These are phyloP conservation scores for Coprinopsis cinerea DNA, from an alignment of 768 basidiomycete genomes.

Conservation along the genomic window DNA sequence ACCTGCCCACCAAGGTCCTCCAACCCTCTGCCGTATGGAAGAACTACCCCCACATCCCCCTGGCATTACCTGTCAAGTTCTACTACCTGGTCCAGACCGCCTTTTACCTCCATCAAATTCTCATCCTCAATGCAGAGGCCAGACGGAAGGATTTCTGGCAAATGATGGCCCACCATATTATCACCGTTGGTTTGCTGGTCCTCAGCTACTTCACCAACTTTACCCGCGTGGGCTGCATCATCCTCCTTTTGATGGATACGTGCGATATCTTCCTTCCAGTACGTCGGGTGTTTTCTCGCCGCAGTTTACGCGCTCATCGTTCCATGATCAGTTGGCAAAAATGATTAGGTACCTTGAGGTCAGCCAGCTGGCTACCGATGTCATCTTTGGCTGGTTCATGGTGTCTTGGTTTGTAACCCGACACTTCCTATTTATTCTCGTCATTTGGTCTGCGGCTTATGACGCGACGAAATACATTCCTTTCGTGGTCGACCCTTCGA, in stretches of 20 bases:
- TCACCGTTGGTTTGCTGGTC: slow-evolving; percentile 75
- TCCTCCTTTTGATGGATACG: slow-evolving; percentile 91
- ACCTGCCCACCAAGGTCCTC: slow-evolving; percentile 61
- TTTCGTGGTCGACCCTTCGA: slow-evolving; percentile 53
- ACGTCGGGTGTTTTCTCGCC: slow-evolving; percentile 26
- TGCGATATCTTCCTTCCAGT: slow-evolving; percentile 92
- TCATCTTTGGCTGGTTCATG: slow-evolving; percentile 75
- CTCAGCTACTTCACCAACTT: slow-evolving; percentile 77
- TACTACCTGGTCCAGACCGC: slow-evolving; percentile 85
- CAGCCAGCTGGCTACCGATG: slow-evolving; percentile 59
- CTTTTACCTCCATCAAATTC: slow-evolving; percentile 88
- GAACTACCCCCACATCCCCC: slow-evolving; percentile 74
- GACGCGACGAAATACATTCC: slow-evolving; percentile 46
- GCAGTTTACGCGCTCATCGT: neutral
- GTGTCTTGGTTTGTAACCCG: slow-evolving; percentile 89
- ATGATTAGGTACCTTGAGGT: slow-evolving; percentile 84
- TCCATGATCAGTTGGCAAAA: slow-evolving; percentile 67
- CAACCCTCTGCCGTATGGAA: slow-evolving; percentile 67
- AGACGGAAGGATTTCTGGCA: slow-evolving; percentile 89
- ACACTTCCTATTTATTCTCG: slow-evolving; percentile 72
- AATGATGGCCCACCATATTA: slow-evolving; percentile 95
- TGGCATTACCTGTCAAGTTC: slow-evolving; percentile 80
- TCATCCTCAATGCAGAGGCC: slow-evolving; percentile 91
- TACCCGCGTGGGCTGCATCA: slow-evolving; percentile 83
- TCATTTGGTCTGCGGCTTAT: slow-evolving; percentile 55